Evolutionary conservation across 164 flowering plant genomes (phyloP).

Genomic region (Umbellularia californica): DNA sequence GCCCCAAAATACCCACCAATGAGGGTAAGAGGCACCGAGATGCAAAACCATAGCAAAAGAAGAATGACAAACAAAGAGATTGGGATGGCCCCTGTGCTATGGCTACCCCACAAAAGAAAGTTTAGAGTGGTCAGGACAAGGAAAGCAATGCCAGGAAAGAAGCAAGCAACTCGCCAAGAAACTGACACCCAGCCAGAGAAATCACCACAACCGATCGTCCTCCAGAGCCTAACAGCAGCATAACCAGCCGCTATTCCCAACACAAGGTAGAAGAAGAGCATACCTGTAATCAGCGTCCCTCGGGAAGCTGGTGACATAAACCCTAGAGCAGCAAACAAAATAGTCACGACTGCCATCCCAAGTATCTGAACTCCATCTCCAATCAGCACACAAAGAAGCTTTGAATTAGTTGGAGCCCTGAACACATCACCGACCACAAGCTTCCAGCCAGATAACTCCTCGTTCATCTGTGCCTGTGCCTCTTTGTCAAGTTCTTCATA

Average conservation of each 20-base stretch:
- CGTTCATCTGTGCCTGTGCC: constrained; percentile 90
- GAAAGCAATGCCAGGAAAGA: constrained; percentile 15
- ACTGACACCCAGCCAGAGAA: constrained; percentile 8
- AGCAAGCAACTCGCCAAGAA: constrained; percentile 13
- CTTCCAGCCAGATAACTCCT: constrained; percentile 91
- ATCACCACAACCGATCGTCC: background rate
- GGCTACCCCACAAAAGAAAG: constrained; percentile 5
- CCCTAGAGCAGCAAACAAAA: constrained; percentile 64
- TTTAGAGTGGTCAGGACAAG: constrained; percentile 7
- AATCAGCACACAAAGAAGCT: constrained; percentile 68
- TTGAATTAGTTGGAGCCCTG: constrained; percentile 57
- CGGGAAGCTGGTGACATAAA: constrained; percentile 16
- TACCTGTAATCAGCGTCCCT: constrained; percentile 15
- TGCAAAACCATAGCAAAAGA: constrained; percentile 19
- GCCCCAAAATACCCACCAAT: constrained; percentile 11
- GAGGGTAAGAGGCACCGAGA: constrained; percentile 15
- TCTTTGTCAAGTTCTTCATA: constrained; percentile 92
- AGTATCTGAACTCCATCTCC: constrained; percentile 86
- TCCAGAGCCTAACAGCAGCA: constrained; percentile 16
- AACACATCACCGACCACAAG: constrained; percentile 87
- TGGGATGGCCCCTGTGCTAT: constrained; percentile 11
- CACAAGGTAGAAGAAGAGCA: constrained; percentile 13
- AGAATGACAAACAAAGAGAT: constrained; percentile 7
- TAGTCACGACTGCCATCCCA: constrained; percentile 80
- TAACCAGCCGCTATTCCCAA: constrained; percentile 18